A percentile compares a stretch with the other conserved stretches of the same genome.
These are phyloP conservation scores for Eucalyptus camaldulensis DNA, from an alignment of 345 rosid species.

Conservation along the genomic window DNA sequence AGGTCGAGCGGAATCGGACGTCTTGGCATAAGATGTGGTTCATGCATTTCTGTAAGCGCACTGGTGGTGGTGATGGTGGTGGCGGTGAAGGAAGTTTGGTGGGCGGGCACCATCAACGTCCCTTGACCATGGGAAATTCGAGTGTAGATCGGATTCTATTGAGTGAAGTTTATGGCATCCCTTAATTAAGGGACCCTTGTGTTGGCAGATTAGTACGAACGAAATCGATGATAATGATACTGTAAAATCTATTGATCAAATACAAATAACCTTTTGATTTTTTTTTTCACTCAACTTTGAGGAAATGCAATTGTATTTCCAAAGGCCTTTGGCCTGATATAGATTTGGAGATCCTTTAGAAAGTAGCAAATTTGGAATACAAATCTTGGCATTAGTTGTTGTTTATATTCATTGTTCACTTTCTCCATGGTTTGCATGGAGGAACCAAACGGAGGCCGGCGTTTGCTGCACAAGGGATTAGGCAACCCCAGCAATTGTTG, in stretches of 20 bases:
- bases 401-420: too few species aligned
- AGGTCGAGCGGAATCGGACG: not conserved
- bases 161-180: not conserved
- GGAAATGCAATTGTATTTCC: too few species aligned
- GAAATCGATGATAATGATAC: not conserved
- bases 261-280: too few species aligned
- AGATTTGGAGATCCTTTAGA: too few species aligned
- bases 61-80: not conserved
- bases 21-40: not conserved
- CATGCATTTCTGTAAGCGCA: not conserved
- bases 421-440: too few species aligned
- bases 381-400: too few species aligned
- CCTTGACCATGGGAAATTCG: not conserved
- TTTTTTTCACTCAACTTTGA: too few species aligned
- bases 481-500: too few species aligned
- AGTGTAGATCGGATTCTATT: not conserved
- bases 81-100: not conserved
- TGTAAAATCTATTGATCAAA: too few species aligned
- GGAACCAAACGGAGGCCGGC: accelerated
- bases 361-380: too few species aligned
- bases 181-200: not conserved
- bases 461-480: too few species aligned
- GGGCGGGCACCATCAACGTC: not conserved
- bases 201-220: not conserved
- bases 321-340: too few species aligned